Conservation (phyloP, 129 eudicot species). For the Pittosporum tobira region DNA sequence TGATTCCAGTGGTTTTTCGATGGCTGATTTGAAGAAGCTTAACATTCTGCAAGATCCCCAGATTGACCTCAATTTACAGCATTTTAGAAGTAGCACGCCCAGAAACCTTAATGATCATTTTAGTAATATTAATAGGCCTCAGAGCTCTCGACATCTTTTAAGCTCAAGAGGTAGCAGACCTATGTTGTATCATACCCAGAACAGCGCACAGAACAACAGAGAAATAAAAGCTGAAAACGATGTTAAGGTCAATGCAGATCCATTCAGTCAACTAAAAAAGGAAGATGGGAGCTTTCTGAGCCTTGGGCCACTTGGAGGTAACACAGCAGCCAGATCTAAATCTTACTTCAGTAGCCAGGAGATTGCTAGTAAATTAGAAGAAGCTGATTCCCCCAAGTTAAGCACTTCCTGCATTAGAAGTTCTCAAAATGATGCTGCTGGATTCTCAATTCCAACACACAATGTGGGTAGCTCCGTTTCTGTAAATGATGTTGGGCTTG, state of each 20-base stretch:
- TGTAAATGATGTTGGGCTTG: constrained; percentile 22
- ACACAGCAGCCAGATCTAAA: constrained; percentile 15
- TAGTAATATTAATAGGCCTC: no score
- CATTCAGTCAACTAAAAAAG: constrained; percentile 22
- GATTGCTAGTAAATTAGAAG: constrained; percentile 24
- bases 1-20: constrained; percentile 14
- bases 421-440: constrained; percentile 25
- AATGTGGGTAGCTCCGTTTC: constrained; percentile 16
- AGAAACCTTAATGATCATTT: constrained; percentile 12
- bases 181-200: constrained; percentile 5
- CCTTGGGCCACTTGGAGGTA: constrained; percentile 60
- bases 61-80: constrained; percentile 9
- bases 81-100: constrained; percentile 2
- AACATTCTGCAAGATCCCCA: constrained; percentile 24
- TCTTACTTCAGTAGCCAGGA: constrained; percentile 20
- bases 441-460: constrained; percentile 15
- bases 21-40: constrained; percentile 17
- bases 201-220: constrained; percentile 12
- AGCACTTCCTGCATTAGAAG: constrained; percentile 24
- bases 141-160: constrained; percentile 9
- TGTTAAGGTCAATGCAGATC: constrained; percentile 20
- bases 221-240: constrained; percentile 8
- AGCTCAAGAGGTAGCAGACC: constrained; percentile 14
- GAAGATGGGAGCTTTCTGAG: constrained; percentile 53
- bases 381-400: constrained; percentile 24